Conservation (phyloP, 768 basidiomycete species). For the Tulasnella sp. region DNA sequence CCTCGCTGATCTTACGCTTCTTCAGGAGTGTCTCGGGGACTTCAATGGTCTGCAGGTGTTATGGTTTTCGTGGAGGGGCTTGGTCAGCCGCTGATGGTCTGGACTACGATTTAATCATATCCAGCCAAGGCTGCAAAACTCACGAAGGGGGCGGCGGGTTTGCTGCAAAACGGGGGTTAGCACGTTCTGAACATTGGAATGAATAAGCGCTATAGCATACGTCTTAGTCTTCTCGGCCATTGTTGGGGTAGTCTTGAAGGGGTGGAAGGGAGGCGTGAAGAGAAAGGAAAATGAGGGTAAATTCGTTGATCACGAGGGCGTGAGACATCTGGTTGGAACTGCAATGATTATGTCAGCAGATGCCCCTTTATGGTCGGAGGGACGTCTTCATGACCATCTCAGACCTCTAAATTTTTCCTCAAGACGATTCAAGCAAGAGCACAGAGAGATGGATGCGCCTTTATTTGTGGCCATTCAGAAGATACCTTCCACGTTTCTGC, state of each 20-base stretch:
- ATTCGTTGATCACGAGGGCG: not conserved
- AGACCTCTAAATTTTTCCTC: no score
- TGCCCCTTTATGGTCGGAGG: no score
- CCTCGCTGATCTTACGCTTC: conserved; percentile 97
- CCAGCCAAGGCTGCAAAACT: not conserved
- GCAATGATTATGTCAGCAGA: not conserved
- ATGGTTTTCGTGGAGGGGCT: not conserved
- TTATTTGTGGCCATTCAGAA: no score
- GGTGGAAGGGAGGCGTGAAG: not conserved
- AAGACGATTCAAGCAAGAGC: no score
- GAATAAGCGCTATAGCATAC: not conserved
- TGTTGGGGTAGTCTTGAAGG: not conserved
- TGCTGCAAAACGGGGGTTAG: not conserved
- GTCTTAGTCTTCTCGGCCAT: not conserved
- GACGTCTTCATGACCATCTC: no score
- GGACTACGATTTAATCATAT: not conserved
- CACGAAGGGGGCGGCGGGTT: not conserved
- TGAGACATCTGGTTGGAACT: not conserved
- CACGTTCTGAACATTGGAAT: not conserved
- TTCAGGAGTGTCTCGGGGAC: conserved; percentile 99
- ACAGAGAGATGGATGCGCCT: no score
- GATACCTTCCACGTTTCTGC: no score
- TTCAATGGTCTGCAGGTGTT: conserved; percentile 58
- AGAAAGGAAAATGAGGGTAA: not conserved
- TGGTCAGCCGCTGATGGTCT: not conserved